Conservation (phyloP, 164 flowering plant genomes). For the Kalanchoe fedtschenkoi region DNA sequence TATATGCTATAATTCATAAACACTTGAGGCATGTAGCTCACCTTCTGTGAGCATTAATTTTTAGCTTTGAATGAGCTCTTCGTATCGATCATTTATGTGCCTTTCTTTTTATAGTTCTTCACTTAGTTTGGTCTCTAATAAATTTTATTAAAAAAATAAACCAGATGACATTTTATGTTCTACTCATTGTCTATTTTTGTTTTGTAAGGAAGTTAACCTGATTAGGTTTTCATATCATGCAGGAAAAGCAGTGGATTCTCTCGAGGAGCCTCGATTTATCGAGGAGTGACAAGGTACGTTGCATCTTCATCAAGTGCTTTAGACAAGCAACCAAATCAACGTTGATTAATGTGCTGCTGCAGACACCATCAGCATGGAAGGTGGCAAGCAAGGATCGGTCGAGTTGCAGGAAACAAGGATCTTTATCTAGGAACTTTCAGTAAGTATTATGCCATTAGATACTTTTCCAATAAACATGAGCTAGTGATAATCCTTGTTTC, state of each 20-base stretch:
- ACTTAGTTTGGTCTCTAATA: not conserved
- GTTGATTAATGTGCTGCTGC: not conserved
- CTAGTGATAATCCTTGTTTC: not conserved
- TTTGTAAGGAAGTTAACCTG: not conserved
- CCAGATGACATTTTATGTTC: not conserved
- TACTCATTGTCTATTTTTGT: not conserved
- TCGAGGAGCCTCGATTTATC: slow-evolving; percentile 87
- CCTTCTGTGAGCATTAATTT: no score
- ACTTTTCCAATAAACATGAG: not conserved
- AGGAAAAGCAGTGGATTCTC: slow-evolving; percentile 98
- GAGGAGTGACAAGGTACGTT: slow-evolving; percentile 85
- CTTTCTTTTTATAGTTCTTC: not conserved
- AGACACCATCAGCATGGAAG: slow-evolving; percentile 96
- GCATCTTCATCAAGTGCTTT: not conserved
- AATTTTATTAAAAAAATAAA: not conserved
- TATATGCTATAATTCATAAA: no score
- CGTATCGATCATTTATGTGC: not conserved
- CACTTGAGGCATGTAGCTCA: no score
- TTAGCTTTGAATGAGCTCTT: no score
- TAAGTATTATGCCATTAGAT: slow-evolving; percentile 21
- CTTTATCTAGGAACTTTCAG: slow-evolving; percentile 92
- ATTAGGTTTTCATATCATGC: slow-evolving; percentile 11
- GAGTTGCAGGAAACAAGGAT: slow-evolving; percentile 91
- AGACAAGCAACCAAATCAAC: not conserved
- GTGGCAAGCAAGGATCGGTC: slow-evolving; percentile 94